Base-by-base conservation (phyloP, 2,329 filamentous ascomycete genomes). In the Fusarium poae region DNA sequence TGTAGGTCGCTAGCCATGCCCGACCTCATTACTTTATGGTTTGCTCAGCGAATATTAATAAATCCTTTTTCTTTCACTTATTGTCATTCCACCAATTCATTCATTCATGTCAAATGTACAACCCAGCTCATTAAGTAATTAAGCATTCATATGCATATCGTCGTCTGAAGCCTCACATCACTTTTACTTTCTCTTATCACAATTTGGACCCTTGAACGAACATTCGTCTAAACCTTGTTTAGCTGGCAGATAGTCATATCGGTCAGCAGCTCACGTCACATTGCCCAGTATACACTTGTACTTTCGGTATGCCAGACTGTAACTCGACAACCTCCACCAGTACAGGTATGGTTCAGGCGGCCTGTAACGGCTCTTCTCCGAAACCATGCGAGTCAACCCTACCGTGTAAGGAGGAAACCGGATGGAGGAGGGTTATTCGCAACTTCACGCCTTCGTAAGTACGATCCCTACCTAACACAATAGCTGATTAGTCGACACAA, bases 371-470 rank as follows among this genome's bases (percentile, higher is more conserved):
- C 57, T 57, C 60, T 55, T 15, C 25, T 11, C 56, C 55, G 15
- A 67, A 51, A 21, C 53, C 57, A 48, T 71, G 69, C 45, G 49
- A 71, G 29, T 54, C 57, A 4, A 57, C 44, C 37, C 59, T 62
- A 40, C 72, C 72, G 7, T 77, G 76, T 53, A 77, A 78, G 55
- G 74, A 81, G 30, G 76, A 77, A 25, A 73, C 72, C 21, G 81
- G 81, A 6, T 84, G 82, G 81, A 73, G 82, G 58, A 79, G 79
- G 62, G 79, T 85, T 34, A 79, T 85, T 39, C 81, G 83, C 57
- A 84, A 87, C 72, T 87, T 87, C 69, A 86, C 82, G 30, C 85
- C 85, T 32, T 86, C 84, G 83, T 86, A 76, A 74, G 83, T 78
- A 13, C 25, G 4, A 16, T 30, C 34, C 37, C 25, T 30, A 18